These are phyloP conservation scores for Solanum neorickii DNA, from an alignment of 257 asterid species.

Conservation along the genomic window DNA sequence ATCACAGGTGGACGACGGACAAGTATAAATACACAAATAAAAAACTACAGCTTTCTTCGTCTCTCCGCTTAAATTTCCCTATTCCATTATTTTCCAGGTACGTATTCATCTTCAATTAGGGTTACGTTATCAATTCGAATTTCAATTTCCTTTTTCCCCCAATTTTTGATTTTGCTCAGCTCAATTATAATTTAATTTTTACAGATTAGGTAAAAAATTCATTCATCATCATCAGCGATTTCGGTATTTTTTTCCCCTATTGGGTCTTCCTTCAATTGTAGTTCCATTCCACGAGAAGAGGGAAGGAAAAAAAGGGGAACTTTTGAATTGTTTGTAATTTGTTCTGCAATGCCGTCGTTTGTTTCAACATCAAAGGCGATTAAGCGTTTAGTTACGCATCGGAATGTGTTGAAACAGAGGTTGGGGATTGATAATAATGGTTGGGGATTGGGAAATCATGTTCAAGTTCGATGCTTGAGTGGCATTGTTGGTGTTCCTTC, in stretches of 20 bases:
- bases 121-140: background rate
- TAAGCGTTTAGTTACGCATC: conserved; percentile 26
- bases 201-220: background rate
- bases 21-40: background rate
- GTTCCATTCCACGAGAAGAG: background rate
- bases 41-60: background rate
- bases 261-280: background rate
- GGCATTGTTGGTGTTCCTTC: conserved; percentile 27
- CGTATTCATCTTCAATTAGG: background rate
- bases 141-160: background rate
- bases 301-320: background rate
- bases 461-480: conserved; percentile 39
- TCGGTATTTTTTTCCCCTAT: background rate
- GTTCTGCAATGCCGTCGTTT: conserved; percentile 37
- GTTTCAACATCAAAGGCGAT: conserved; percentile 35
- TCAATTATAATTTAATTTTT: background rate
- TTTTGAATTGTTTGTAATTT: background rate
- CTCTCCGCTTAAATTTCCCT: background rate
- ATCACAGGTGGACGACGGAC: background rate
- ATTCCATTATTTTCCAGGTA: background rate
- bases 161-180: background rate
- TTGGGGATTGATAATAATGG: background rate
- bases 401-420: conserved; percentile 21
- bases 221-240: background rate
- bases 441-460: conserved; percentile 2